A percentile compares a stretch with the other conserved stretches of the same genome.
phyloP scores from a whole-genome alignment of 2,329 filamentous ascomycete species.

The Talaromyces sp. region DNA sequence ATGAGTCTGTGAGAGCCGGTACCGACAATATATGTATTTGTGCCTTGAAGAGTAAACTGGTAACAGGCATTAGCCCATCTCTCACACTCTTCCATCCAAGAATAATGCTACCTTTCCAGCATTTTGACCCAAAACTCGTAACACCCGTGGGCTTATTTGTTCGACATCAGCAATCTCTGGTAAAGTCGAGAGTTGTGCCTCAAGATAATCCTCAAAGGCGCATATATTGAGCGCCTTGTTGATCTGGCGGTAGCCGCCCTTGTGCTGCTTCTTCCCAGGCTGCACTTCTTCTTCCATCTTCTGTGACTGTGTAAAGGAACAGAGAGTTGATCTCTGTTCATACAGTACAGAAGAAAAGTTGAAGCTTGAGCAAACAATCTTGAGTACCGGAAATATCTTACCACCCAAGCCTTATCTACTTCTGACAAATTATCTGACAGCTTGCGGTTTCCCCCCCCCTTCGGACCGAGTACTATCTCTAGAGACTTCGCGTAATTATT shows the following conservation, averaged over 20 bases:
- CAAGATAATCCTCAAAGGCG: slow-evolving; percentile 50
- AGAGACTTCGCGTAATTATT: background rate
- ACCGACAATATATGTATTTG: slow-evolving; percentile 42
- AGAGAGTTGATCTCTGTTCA: background rate
- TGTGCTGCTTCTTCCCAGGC: background rate
- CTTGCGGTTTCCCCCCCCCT: background rate
- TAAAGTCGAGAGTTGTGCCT: slow-evolving; percentile 35
- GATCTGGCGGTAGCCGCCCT: slow-evolving; percentile 35
- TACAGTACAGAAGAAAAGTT: background rate
- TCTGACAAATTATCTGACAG: background rate
- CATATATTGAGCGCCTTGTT: slow-evolving; percentile 48
- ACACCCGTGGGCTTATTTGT: slow-evolving; percentile 40
- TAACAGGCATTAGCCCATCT: background rate
- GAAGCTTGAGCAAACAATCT: background rate
- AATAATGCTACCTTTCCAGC: slow-evolving; percentile 36
- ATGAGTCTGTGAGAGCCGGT: slow-evolving; percentile 33
- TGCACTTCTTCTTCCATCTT: background rate
- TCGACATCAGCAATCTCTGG: slow-evolving; percentile 41
- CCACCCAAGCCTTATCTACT: background rate
- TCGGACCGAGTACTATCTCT: background rate
- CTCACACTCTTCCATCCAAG: background rate
- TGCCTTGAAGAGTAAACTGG: slow-evolving; percentile 39
- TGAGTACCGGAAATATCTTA: background rate
- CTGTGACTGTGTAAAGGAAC: background rate
- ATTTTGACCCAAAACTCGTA: slow-evolving; percentile 46